These are phyloP conservation scores for Garcia nutans DNA, from an alignment of 345 rosid genomes.

Conservation along the genomic window DNA sequence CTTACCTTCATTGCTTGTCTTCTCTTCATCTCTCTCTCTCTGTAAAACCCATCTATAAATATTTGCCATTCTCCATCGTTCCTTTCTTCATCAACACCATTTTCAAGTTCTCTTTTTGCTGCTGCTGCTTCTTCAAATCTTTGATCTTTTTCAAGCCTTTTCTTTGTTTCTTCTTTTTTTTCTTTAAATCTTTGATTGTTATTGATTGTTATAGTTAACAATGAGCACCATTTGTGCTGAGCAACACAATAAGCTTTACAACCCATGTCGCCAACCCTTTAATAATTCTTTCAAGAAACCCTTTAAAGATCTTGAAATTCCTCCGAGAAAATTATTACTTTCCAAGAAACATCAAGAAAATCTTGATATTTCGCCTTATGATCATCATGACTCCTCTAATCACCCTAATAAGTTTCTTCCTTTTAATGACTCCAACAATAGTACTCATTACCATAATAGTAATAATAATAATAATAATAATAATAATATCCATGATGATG, in stretches of 20 bases:
- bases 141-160: background rate
- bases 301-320: conserved; percentile 50
- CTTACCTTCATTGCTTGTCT: conserved; percentile 13
- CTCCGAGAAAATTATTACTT: conserved; percentile 62
- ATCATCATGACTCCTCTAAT: background rate
- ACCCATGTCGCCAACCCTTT: conserved; percentile 30
- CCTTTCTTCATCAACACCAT: conserved; percentile 17
- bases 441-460: conserved; percentile 1
- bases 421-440: conserved; percentile 24
- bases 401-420: conserved; percentile 45
- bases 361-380: conserved; percentile 7
- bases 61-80: conserved; percentile 7
- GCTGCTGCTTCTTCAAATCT: background rate
- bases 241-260: conserved; percentile 43
- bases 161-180: background rate
- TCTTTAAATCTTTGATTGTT: no score
- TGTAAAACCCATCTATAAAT: conserved; percentile 18
- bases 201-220: background rate
- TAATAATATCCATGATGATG: no score
- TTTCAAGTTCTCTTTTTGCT: background rate
- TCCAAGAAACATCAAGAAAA: conserved; percentile 14
- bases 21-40: conserved; percentile 3
- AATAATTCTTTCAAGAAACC: conserved; percentile 20
- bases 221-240: conserved; percentile 54
- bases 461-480: conserved; percentile 1